phyloP scores from a whole-genome alignment of 2,329 filamentous ascomycete species.

The Aureobasidium zeae region DNA sequence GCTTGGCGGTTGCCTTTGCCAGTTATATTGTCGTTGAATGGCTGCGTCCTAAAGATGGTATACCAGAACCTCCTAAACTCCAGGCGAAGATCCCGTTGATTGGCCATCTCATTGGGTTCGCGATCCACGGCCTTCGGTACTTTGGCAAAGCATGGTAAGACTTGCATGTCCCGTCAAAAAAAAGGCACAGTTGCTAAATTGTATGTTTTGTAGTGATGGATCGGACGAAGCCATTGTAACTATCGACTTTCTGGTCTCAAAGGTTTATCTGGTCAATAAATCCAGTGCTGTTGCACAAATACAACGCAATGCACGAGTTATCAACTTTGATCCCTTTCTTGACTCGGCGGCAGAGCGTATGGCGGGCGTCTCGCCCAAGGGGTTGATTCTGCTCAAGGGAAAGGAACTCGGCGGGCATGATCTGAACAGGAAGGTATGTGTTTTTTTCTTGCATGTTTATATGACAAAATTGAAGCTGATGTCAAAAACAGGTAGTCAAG shows the following conservation, averaged over 20 bases:
- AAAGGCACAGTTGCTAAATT: background rate
- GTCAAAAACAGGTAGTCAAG: background rate
- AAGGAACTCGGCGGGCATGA: constrained; percentile 17
- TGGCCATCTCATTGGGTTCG: constrained; percentile 9
- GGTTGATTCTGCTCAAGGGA: constrained; percentile 23
- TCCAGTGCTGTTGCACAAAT: constrained; percentile 30
- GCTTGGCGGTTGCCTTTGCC: constrained; percentile 3
- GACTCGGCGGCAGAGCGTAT: constrained; percentile 32
- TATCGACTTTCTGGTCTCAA: background rate
- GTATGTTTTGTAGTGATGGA: background rate
- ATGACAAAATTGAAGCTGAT: background rate
- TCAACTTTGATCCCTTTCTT: constrained; percentile 37
- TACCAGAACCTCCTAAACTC: constrained; percentile 3
- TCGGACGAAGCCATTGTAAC: constrained; percentile 7
- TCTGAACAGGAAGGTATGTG: background rate
- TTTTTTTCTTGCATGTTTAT: too few species aligned
- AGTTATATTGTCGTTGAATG: constrained; percentile 4
- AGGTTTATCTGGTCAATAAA: constrained; percentile 9
- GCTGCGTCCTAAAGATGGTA: background rate
- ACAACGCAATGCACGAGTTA: constrained; percentile 31
- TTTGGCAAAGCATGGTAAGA: constrained; percentile 5
- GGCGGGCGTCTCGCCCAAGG: constrained; percentile 29
- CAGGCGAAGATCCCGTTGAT: constrained; percentile 2
- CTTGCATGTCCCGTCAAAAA: background rate
- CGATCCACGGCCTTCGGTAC: constrained; percentile 1